phyloP scores from a whole-genome alignment of 139 green algal species.

The Chlorella sp. region DNA sequence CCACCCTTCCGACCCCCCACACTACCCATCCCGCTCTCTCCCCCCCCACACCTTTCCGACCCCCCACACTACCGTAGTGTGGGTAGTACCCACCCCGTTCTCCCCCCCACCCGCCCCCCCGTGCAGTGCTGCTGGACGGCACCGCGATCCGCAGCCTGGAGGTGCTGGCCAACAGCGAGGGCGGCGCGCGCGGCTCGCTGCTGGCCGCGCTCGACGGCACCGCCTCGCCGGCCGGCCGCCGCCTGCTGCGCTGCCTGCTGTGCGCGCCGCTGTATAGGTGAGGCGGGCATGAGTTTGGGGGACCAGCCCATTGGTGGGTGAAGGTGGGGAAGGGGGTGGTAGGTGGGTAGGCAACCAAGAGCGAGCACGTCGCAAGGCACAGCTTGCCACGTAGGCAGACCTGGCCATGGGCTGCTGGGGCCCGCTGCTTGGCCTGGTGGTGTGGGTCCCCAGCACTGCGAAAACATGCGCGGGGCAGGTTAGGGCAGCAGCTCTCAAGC shows the following conservation, averaged over 20 bases:
- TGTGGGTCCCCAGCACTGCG: neutral
- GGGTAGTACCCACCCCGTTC: no score
- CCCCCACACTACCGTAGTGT: no score
- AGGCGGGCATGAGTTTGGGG: neutral
- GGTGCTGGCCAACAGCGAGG: slow-evolving; percentile 49
- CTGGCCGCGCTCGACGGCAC: slow-evolving; percentile 48
- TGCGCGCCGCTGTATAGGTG: slow-evolving; percentile 37
- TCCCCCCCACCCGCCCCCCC: no score
- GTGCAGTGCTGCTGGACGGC: slow-evolving; percentile 63
- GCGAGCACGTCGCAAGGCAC: no score
- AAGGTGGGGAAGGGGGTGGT: neutral
- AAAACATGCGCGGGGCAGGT: neutral
- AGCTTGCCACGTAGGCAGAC: neutral
- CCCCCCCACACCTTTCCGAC: no score
- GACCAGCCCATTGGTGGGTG: no score
- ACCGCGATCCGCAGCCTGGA: slow-evolving; percentile 48
- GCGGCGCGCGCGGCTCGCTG: slow-evolving; percentile 43
- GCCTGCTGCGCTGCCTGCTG: slow-evolving; percentile 51
- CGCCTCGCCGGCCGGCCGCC: slow-evolving; percentile 40
- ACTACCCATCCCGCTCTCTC: no score
- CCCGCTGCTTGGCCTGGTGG: neutral
- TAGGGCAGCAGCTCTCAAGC: no score
- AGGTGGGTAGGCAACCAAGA: neutral
- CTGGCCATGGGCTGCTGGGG: neutral
- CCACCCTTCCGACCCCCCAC: no score